Evolutionary conservation across 768 basidiomycete genomes (phyloP).

Genomic region (Fistulinella prunicolor): DNA sequence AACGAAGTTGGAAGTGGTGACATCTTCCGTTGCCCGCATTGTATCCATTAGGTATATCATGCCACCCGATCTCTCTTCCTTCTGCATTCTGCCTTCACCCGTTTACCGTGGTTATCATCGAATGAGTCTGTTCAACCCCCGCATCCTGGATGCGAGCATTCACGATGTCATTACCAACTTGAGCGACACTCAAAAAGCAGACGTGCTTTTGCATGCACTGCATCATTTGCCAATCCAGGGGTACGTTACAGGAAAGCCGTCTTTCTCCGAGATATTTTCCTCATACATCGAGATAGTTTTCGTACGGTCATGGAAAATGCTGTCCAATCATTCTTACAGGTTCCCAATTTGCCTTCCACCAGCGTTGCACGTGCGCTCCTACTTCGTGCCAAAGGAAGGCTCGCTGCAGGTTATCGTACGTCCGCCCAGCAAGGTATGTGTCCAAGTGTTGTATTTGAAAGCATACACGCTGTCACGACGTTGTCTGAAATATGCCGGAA

Average conservation of each 20-base stretch:
- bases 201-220: neutral
- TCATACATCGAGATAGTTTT: neutral
- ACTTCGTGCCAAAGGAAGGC: constrained; percentile 61
- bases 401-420: constrained; percentile 53
- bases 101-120: no score
- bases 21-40: no score
- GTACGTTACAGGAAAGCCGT: neutral
- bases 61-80: no score
- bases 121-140: neutral
- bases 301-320: neutral
- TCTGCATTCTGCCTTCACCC: no score
- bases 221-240: neutral
- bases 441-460: neutral
- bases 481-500: constrained; percentile 25
- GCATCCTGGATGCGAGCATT: neutral
- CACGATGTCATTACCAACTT: neutral
- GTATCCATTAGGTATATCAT: no score
- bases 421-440: constrained; percentile 62
- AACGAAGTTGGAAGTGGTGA: no score
- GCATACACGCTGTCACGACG: neutral
- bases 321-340: constrained; percentile 64
- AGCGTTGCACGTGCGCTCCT: constrained; percentile 60
- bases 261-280: neutral
- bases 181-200: neutral
- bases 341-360: constrained; percentile 49